Evolutionary conservation across 148 eudicot species (phyloP).

Genomic region (Tetragonia tetragonoides): DNA sequence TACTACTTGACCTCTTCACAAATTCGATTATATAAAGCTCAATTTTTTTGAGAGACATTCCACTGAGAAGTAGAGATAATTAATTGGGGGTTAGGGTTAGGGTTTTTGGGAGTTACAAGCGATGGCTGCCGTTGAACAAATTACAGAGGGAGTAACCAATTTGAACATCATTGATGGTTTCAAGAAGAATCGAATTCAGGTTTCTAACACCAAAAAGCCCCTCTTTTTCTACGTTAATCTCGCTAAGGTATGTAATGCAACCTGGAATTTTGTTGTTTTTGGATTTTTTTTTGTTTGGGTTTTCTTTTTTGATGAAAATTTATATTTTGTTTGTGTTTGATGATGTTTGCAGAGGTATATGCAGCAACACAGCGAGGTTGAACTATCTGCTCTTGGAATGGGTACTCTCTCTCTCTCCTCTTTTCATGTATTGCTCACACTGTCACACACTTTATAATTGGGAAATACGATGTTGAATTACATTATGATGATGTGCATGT

Average conservation of each 20-base stretch:
- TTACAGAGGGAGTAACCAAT: constrained; percentile 46
- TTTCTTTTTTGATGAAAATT: not conserved
- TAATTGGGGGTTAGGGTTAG: constrained; percentile 19
- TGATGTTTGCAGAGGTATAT: constrained; percentile 47
- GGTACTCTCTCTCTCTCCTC: constrained; percentile 28
- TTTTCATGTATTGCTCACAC: no score
- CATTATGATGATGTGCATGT: not conserved
- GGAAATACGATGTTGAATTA: not conserved
- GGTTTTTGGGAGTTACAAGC: not conserved
- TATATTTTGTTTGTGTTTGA: not conserved
- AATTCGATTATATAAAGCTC: not conserved
- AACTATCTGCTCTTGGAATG: constrained; percentile 73
- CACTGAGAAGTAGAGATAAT: not conserved
- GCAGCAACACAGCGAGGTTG: constrained; percentile 63
- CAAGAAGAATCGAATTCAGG: constrained; percentile 63
- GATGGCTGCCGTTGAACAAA: constrained; percentile 43
- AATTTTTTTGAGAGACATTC: not conserved
- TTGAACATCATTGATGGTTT: constrained; percentile 38
- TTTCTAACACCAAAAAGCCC: constrained; percentile 65
- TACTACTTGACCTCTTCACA: not conserved
- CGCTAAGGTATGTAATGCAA: constrained; percentile 40
- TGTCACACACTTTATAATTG: not conserved
- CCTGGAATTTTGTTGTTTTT: not conserved
- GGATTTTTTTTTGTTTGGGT: not conserved
- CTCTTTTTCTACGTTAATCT: constrained; percentile 72